Evolutionary conservation across 768 basidiomycete genomes (phyloP).

Genomic region (Collybiopsis confluens): DNA sequence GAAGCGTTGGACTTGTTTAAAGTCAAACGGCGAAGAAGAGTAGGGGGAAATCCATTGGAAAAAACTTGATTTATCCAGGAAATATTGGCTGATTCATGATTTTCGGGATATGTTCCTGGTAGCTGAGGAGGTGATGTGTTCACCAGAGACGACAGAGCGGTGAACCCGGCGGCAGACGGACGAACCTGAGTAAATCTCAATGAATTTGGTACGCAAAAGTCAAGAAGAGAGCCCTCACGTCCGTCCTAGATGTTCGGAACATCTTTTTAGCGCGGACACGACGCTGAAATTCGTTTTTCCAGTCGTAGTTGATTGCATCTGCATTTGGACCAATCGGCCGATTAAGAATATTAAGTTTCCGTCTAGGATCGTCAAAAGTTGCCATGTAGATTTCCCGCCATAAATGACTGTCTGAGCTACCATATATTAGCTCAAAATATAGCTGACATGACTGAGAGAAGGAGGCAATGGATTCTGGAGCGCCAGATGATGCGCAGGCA

Average conservation of each 20-base stretch:
- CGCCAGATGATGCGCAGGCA: conserved; percentile 14
- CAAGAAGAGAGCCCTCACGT: not conserved
- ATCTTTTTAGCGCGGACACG: not conserved
- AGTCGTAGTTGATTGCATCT: not conserved
- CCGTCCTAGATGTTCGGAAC: not conserved
- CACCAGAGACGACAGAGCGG: not conserved
- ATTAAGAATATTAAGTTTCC: conserved; percentile 15
- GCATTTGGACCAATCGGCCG: not conserved
- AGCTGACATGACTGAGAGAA: conserved; percentile 31
- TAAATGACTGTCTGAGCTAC: conserved; percentile 29
- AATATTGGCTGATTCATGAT: not conserved
- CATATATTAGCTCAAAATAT: conserved; percentile 32
- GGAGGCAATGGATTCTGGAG: conserved; percentile 29
- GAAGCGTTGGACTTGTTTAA: not conserved
- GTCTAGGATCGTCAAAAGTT: conserved; percentile 47
- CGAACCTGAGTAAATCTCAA: not conserved
- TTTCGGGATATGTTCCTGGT: not conserved
- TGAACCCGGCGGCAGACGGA: not conserved
- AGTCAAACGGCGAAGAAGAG: not conserved
- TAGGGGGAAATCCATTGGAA: not conserved
- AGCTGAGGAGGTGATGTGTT: not conserved
- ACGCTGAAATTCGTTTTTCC: conserved; percentile 1
- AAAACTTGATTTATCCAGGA: not conserved
- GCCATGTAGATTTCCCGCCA: conserved; percentile 48
- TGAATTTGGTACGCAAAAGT: not conserved